Percentiles rank a stretch among this genome's conserved stretches.
Conservation (phyloP, 768 basidiomycete genomes). For the Neoboletus subvelutipes region DNA sequence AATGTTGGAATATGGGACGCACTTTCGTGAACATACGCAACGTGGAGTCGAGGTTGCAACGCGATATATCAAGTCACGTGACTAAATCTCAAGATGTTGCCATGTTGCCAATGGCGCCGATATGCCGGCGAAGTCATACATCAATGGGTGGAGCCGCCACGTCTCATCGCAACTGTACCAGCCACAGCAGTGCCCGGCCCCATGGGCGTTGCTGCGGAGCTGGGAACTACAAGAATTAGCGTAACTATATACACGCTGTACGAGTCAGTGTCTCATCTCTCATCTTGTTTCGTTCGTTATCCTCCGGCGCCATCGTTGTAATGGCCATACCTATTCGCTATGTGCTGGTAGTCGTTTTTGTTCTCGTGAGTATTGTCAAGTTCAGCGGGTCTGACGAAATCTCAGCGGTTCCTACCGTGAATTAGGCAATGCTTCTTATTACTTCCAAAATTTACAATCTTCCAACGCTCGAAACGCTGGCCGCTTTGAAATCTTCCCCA, state of each 20-base stretch:
- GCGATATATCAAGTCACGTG: background rate
- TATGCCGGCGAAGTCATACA: background rate
- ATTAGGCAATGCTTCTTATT: slow-evolving; percentile 20
- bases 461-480: slow-evolving; percentile 1
- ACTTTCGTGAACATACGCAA: no score
- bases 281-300: background rate
- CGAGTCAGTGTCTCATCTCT: background rate
- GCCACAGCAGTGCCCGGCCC: slow-evolving; percentile 5
- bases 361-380: slow-evolving; percentile 20
- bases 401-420: background rate
- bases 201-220: background rate
- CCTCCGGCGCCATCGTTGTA: background rate
- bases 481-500: background rate
- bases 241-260: slow-evolving; percentile 14
- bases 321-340: slow-evolving; percentile 25
- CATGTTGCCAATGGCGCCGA: background rate
- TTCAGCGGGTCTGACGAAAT: no score
- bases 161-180: background rate
- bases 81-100: background rate
- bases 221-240: background rate
- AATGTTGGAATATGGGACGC: no score
- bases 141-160: background rate
- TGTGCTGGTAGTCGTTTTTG: slow-evolving; percentile 11
- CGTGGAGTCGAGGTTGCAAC: background rate
- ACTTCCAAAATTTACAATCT: background rate